Evolutionary conservation across 2,329 filamentous ascomycete species (phyloP).

Genomic region (Aspergillus sp.): DNA sequence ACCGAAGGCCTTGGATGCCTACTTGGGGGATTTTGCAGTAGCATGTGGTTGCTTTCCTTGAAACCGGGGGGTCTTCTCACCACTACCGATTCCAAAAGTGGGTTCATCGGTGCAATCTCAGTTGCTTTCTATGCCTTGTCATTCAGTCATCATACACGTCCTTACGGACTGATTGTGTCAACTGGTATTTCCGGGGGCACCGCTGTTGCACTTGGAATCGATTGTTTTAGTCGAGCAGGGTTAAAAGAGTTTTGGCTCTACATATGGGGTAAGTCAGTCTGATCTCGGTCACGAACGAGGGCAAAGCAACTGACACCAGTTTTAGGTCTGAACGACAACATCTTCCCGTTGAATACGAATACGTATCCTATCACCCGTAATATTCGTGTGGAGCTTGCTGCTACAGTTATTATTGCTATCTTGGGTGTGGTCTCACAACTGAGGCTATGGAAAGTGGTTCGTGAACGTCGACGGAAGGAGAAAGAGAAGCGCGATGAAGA

Average conservation of each 20-base stretch:
- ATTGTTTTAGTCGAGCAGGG: slow-evolving; percentile 86
- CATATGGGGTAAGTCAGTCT: slow-evolving; percentile 65
- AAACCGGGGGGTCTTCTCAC: slow-evolving; percentile 73
- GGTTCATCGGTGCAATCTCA: slow-evolving; percentile 75
- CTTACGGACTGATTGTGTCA: slow-evolving; percentile 72
- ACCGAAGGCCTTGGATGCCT: slow-evolving; percentile 82
- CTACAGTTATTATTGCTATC: slow-evolving; percentile 71
- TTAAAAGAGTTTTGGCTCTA: slow-evolving; percentile 97
- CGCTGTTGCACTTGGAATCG: slow-evolving; percentile 76
- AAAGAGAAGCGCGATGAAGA: slow-evolving; percentile 52
- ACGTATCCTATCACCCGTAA: slow-evolving; percentile 86
- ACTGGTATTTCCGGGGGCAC: slow-evolving; percentile 84
- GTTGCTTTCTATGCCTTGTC: slow-evolving; percentile 70
- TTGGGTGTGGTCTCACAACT: slow-evolving; percentile 81
- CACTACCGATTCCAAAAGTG: slow-evolving; percentile 62
- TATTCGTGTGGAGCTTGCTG: slow-evolving; percentile 81
- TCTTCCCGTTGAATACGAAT: slow-evolving; percentile 74
- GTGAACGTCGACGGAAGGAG: slow-evolving; percentile 51
- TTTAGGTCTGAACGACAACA: slow-evolving; percentile 68
- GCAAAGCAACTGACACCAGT: slow-evolving; percentile 6
- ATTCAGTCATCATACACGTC: slow-evolving; percentile 74
- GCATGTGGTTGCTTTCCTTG: slow-evolving; percentile 87
- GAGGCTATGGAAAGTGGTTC: slow-evolving; percentile 80
- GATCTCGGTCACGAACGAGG: background rate
- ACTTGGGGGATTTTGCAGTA: slow-evolving; percentile 80